phyloP scores from a whole-genome alignment of 2,329 filamentous ascomycete genomes.

The Sporothrix schenckii region DNA sequence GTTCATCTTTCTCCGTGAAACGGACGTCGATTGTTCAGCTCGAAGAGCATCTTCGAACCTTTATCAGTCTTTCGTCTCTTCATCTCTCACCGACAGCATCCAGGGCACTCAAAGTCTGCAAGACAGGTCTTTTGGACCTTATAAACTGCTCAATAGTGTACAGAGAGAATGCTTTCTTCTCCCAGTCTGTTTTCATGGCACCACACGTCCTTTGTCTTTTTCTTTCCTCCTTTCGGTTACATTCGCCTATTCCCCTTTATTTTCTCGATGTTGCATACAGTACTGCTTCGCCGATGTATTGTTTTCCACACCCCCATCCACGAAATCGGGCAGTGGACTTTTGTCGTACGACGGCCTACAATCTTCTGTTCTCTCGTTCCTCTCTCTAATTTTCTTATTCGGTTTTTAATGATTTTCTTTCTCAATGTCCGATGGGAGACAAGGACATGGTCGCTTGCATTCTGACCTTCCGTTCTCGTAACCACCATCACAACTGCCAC shows the following conservation, averaged over 20 bases:
- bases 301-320: neutral
- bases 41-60: too few relatives aligned
- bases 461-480: neutral
- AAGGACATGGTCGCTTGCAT: neutral
- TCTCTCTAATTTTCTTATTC: too few relatives aligned
- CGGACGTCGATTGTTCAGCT: too few relatives aligned
- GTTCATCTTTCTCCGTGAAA: too few relatives aligned
- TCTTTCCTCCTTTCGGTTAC: neutral
- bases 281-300: slow-evolving; percentile 1
- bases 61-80: too few relatives aligned
- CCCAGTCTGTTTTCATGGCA: too few relatives aligned
- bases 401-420: neutral
- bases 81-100: too few relatives aligned
- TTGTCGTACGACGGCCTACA: neutral
- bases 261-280: neutral
- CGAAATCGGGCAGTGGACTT: neutral
- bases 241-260: slow-evolving; percentile 7
- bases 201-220: neutral
- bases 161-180: too few relatives aligned
- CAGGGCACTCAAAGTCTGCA: too few relatives aligned
- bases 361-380: neutral
- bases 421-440: neutral
- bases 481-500: neutral
- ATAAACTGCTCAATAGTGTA: too few relatives aligned
- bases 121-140: too few relatives aligned